A percentile compares a stretch with the other conserved stretches of the same genome.
These are phyloP conservation scores for Yamadazyma takamatsuzukensis DNA, from an alignment of 805 yeast species.

Conservation along the genomic window DNA sequence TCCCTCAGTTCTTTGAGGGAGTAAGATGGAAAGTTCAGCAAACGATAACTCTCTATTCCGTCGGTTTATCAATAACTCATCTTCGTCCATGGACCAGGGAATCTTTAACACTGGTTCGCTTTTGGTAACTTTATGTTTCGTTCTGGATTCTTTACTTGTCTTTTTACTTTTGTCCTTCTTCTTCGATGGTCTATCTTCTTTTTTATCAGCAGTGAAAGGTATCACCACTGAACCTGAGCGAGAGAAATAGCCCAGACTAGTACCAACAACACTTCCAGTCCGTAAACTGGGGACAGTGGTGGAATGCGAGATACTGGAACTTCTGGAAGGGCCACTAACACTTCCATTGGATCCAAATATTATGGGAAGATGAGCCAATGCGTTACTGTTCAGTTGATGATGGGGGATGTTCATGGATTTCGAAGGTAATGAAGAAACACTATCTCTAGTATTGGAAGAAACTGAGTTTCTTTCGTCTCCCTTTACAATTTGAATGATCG, in stretches of 20 bases:
- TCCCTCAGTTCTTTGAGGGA: conserved; percentile 70
- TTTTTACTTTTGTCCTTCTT: conserved; percentile 9
- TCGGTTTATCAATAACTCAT: conserved; percentile 56
- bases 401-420: conserved; percentile 46
- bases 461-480: conserved; percentile 35
- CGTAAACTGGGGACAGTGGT: conserved; percentile 38
- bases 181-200: conserved; percentile 13
- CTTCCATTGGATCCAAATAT: conserved; percentile 38
- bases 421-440: conserved; percentile 40
- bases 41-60: conserved; percentile 57
- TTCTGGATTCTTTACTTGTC: conserved; percentile 5
- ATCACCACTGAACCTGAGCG: conserved; percentile 37
- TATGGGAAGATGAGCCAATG: conserved; percentile 42
- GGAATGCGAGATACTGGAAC: conserved; percentile 31
- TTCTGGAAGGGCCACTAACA: conserved; percentile 39
- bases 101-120: conserved; percentile 22
- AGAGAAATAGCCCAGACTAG: conserved; percentile 28
- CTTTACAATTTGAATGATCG: conserved; percentile 37
- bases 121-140: conserved; percentile 7
- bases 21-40: conserved; percentile 67
- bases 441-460: conserved; percentile 31
- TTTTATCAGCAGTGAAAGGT: conserved; percentile 23
- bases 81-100: conserved; percentile 66
- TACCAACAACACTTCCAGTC: conserved; percentile 35
- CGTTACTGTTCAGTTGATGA: conserved; percentile 35